Conservation (phyloP, 2,329 filamentous ascomycete species). For the Fonsecaea monophora region DNA sequence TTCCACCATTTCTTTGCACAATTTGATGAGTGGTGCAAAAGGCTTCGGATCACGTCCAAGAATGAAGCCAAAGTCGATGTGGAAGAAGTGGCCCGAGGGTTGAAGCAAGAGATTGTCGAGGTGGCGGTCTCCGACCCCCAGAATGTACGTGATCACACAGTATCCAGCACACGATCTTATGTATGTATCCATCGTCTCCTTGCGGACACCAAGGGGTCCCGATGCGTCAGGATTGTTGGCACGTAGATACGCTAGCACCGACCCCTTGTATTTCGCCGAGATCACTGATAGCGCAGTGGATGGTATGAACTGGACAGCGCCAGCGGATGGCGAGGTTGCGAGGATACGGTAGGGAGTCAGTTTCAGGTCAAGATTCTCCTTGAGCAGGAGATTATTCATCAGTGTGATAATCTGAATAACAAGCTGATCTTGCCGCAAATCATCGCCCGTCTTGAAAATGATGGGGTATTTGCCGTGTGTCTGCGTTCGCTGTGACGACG, state of each 20-base stretch:
- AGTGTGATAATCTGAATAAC: constrained; percentile 97
- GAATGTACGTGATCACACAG: constrained; percentile 96
- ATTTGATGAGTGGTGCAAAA: constrained; percentile 95
- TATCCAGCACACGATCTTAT: constrained; percentile 96
- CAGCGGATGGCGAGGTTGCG: constrained; percentile 86
- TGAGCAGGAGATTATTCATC: constrained; percentile 94
- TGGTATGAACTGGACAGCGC: constrained; percentile 91
- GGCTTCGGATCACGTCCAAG: constrained; percentile 96
- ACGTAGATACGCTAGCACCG: constrained; percentile 79
- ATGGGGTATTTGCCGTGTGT: constrained; percentile 80
- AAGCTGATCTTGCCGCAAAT: constrained; percentile 93
- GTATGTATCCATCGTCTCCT: constrained; percentile 93
- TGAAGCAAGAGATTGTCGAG: constrained; percentile 92
- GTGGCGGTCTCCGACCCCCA: constrained; percentile 94
- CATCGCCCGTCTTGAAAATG: constrained; percentile 96
- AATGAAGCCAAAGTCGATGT: constrained; percentile 98
- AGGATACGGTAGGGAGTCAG: constrained; percentile 95
- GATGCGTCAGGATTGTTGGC: constrained; percentile 86
- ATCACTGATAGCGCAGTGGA: constrained; percentile 85
- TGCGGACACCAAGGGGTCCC: constrained; percentile 83
- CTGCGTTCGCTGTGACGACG: constrained; percentile 27
- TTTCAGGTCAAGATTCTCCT: constrained; percentile 95
- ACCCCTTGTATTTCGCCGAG: constrained; percentile 79
- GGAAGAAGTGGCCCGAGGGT: constrained; percentile 93
- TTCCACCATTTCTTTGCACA: constrained; percentile 97